Conservation (phyloP, 2,329 filamentous ascomycete genomes). For the Nothopassalora personata region DNA sequence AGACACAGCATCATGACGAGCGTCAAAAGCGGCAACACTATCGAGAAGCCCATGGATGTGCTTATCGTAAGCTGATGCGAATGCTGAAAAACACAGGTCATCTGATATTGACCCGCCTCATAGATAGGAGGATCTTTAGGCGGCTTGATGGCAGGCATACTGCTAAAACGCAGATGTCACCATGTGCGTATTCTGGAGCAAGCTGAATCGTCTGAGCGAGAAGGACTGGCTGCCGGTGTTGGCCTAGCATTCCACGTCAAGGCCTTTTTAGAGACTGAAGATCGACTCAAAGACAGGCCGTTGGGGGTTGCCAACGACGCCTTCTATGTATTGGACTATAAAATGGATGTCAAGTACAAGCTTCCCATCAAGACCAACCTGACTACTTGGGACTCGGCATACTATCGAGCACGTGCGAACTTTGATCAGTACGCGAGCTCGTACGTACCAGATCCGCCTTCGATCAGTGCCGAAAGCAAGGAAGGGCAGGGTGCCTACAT, state of each 20-base stretch:
- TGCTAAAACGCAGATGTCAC: constrained; percentile 40
- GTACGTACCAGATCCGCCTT: constrained; percentile 11
- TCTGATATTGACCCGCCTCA: neutral
- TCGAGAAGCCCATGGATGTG: constrained; percentile 4
- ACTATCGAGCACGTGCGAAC: constrained; percentile 17
- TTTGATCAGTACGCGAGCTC: constrained; percentile 17
- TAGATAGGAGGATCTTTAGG: constrained; percentile 41
- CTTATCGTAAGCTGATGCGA: constrained; percentile 4
- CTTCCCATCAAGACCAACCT: constrained; percentile 3
- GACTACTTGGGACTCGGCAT: constrained; percentile 20
- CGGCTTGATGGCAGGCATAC: constrained; percentile 38
- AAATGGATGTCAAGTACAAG: constrained; percentile 9
- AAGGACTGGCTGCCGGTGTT: constrained; percentile 21
- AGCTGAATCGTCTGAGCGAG: constrained; percentile 15
- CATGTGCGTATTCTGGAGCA: constrained; percentile 36
- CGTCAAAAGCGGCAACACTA: neutral
- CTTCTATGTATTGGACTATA: constrained; percentile 13
- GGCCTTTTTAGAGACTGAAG: constrained; percentile 19
- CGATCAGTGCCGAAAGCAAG: constrained; percentile 1
- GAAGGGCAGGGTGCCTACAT: constrained; percentile 6
- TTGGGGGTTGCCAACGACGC: constrained; percentile 9
- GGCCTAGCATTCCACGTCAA: constrained; percentile 13
- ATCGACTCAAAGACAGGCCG: constrained; percentile 10
- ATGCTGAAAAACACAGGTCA: neutral
- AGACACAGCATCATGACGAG: neutral